A percentile compares a stretch with the other conserved stretches of the same genome.
Evolutionary conservation across 805 yeast species (phyloP).

Genomic region (Kluyveromyces dobzhanskii): DNA sequence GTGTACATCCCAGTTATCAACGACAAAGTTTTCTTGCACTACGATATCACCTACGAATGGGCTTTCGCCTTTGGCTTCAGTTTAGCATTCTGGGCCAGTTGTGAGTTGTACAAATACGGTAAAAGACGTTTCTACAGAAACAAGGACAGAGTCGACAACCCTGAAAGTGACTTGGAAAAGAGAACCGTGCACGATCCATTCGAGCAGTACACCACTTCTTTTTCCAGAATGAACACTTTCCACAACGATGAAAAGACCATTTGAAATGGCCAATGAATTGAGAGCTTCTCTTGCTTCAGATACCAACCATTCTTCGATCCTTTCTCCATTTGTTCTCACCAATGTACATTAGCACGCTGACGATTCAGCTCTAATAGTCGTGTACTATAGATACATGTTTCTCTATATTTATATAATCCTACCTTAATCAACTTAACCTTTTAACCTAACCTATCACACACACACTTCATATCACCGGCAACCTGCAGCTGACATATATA

Average conservation of each 20-base stretch:
- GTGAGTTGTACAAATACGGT: conserved; percentile 58
- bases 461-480: too few relatives aligned
- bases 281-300: too few relatives aligned
- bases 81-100: conserved; percentile 46
- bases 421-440: too few relatives aligned
- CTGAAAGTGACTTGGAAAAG: conserved; percentile 57
- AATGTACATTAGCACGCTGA: too few relatives aligned
- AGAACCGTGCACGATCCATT: conserved; percentile 42
- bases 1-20: conserved; percentile 87
- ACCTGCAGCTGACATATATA: too few relatives aligned
- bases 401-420: too few relatives aligned
- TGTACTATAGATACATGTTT: too few relatives aligned
- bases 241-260: conserved; percentile 8
- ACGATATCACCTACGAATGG: conserved; percentile 72
- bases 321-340: too few relatives aligned
- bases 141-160: conserved; percentile 39
- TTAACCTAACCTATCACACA: too few relatives aligned
- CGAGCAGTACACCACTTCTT: conserved; percentile 47
- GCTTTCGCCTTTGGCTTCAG: conserved; percentile 59
- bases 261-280: too few relatives aligned
- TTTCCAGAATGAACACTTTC: conserved; percentile 44
- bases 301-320: too few relatives aligned
- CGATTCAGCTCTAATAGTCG: too few relatives aligned
- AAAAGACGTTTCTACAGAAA: conserved; percentile 50
- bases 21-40: conserved; percentile 63